phyloP scores from a whole-genome alignment of 805 yeast species.

The Lachancea sp. region DNA sequence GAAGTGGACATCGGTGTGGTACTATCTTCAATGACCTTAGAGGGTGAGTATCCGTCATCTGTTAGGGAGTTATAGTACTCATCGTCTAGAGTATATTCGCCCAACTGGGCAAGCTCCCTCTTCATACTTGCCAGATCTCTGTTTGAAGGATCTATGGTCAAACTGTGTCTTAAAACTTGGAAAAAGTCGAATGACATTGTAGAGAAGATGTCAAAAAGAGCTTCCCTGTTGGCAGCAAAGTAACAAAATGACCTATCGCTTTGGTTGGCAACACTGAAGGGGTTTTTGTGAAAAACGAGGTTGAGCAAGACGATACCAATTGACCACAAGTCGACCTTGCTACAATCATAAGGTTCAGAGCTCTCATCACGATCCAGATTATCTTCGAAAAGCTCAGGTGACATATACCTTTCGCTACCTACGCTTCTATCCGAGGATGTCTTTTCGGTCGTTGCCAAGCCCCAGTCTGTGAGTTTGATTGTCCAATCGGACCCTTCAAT shows the following conservation, averaged over 20 bases:
- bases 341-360: slow-evolving; percentile 63
- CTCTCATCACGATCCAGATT: slow-evolving; percentile 34
- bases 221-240: slow-evolving; percentile 82
- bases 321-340: slow-evolving; percentile 85
- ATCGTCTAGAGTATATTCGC: slow-evolving; percentile 78
- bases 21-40: slow-evolving; percentile 3
- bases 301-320: slow-evolving; percentile 78
- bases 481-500: slow-evolving; percentile 46
- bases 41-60: slow-evolving; percentile 33
- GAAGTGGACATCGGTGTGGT: slow-evolving; percentile 6
- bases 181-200: slow-evolving; percentile 82
- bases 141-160: slow-evolving; percentile 82
- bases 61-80: slow-evolving; percentile 45
- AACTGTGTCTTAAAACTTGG: slow-evolving; percentile 67
- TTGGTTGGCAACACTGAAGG: slow-evolving; percentile 74
- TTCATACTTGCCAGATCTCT: slow-evolving; percentile 61
- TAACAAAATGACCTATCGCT: slow-evolving; percentile 77
- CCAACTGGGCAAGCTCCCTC: slow-evolving; percentile 51
- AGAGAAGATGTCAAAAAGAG: slow-evolving; percentile 86
- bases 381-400: slow-evolving; percentile 78
- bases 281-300: slow-evolving; percentile 81
- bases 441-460: slow-evolving; percentile 49
- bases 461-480: slow-evolving; percentile 71
- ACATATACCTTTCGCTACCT: slow-evolving; percentile 90
- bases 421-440: slow-evolving; percentile 71